A percentile compares a stretch with the other conserved stretches of the same genome.
phyloP scores from a whole-genome alignment of 345 rosid species.

The Passiflora organensis region DNA sequence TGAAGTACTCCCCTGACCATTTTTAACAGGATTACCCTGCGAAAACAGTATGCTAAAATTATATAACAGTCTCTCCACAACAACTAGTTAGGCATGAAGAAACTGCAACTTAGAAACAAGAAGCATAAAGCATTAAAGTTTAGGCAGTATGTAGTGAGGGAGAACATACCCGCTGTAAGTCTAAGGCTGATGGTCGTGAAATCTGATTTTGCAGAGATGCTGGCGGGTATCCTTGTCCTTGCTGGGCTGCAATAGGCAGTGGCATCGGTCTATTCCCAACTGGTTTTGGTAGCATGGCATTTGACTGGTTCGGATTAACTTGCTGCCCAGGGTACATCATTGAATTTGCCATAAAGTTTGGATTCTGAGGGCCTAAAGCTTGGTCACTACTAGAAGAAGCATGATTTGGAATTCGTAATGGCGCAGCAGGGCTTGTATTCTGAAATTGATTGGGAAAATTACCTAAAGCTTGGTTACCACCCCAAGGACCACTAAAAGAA shows the following conservation, averaged over 20 bases:
- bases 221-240: slow-evolving; percentile 6
- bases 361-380: slow-evolving; percentile 19
- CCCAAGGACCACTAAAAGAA: slow-evolving; percentile 12
- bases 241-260: slow-evolving; percentile 15
- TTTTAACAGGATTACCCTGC: slow-evolving; percentile 36
- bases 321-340: slow-evolving; percentile 39
- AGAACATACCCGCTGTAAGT: slow-evolving; percentile 23
- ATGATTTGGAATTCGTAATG: slow-evolving; percentile 21
- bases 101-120: background rate
- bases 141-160: too few relatives aligned
- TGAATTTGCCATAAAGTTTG: slow-evolving; percentile 37
- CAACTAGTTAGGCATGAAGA: background rate
- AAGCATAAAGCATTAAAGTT: background rate
- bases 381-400: slow-evolving; percentile 11
- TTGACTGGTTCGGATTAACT: slow-evolving; percentile 33
- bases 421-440: slow-evolving; percentile 30
- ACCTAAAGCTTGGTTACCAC: too few relatives aligned
- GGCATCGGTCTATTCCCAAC: background rate
- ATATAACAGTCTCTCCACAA: background rate
- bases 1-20: slow-evolving; percentile 19
- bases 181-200: slow-evolving; percentile 19
- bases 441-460: slow-evolving; percentile 32
- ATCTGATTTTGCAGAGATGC: slow-evolving; percentile 20
- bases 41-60: background rate
- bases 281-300: too few relatives aligned